Base-by-base conservation (phyloP, 305 asterid genomes). In the Ajuga reptans region DNA sequence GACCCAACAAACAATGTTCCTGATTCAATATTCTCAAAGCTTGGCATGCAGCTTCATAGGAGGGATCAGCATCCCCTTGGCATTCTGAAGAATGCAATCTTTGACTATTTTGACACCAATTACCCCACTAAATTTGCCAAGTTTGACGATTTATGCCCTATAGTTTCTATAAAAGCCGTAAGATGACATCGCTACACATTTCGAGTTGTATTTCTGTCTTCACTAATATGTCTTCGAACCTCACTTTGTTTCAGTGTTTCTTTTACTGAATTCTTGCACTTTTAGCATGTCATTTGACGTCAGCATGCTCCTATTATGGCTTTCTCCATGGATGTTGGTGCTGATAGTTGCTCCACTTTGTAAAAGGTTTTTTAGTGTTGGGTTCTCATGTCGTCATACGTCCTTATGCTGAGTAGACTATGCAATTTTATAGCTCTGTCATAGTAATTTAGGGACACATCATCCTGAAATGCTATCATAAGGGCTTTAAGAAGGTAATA, bases 1-100 rank as follows among this genome's bases (percentile, higher is more conserved):
- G 96, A 89, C 64, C 90, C 92, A 3, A 79, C 95, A 37, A 89
- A 89, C 77, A 89, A 87, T 78, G 87, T 87, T 72, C 96, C 92
- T 0, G 90, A 89, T 82, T 74, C 90, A 5, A 89, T 89, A 77
- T 89, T 87, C 66, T 77, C 90, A 8, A 89, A 89, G 85, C 92
- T 89, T 33, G 96, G 95, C 69, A 73, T 87, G 90, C 96, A 89
- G 83, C 92, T 89, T 63, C 96, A 89, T 41, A 84, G 89, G 84
- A 89, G 95, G 78, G 84, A 84, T 73, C 87, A 84, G 3, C 96
- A 89, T 77, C 96, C 96, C 10, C 85, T 89, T 68, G 92, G 96
- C 69, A 89, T 87, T 71, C 81, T 89, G 5, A 89, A 81, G 77
- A 89, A 89, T 83, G 90, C 92, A 49, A 87, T 89, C 72, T 85